Base-by-base conservation (phyloP, 1,139 yeast genomes). In the Groenewaldozyma sp. region DNA sequence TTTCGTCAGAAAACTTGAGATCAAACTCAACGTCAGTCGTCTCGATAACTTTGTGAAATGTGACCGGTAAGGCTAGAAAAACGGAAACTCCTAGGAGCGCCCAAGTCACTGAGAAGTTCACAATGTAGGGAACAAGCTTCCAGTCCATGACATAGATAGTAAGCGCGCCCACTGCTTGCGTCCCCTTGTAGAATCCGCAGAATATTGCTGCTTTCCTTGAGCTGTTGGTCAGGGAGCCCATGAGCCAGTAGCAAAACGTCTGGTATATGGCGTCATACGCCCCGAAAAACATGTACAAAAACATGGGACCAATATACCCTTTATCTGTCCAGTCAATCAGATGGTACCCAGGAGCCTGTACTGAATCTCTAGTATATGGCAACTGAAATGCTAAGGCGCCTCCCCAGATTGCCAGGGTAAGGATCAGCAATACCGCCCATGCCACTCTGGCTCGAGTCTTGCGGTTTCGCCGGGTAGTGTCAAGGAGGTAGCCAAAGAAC, bases 321-420 rank as follows among this genome's bases (percentile, higher is more conserved):
- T 71, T 63, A 49, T 71, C 72, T 5, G 41, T 47, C 4, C 31
- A 26, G 18, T 64, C 54, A 35, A 71, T 69, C 28, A 54, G 63
- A 56, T 56, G 68, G 51, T 73, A 77, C 39, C 72, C 59, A 24
- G 63, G 62, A 2, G 45, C 43, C 37, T 62, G 33, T 66, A 73
- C 60, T 69, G 72, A 49, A 63, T 62, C 46, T 63, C 65, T 34
- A 28, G 64, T 54, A 28, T 76, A 73, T 36, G 77, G 76, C 36
- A 67, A 38, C 77, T 73, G 73, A 56, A 74, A 78, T 43, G 72
- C 60, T 43, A 68, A 57, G 74, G 78, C 74, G 55, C 72, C 73
- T 36, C 73, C 65, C 40, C 77, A 73, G 44, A 74, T 66, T 27
- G 62, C 72, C 55, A 68, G 51, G 6, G 71, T 64, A 10, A 56